Conservation (phyloP, 208 protist genomes). For the Leishmania martiniquensis region DNA sequence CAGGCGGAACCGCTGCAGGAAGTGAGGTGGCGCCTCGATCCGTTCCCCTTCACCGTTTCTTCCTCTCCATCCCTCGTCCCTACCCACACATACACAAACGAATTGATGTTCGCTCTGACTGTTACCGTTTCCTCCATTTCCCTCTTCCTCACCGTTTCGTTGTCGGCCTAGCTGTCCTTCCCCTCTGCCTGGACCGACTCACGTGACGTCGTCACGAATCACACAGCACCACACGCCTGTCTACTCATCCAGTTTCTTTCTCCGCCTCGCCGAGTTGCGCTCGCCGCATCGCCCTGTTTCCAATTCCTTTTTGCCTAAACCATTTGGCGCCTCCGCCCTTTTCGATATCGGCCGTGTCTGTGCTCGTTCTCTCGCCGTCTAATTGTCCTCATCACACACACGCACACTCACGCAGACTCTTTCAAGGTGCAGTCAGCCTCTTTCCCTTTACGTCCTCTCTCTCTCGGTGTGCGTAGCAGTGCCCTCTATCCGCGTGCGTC, state of each 20-base stretch:
- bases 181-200: background rate
- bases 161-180: background rate
- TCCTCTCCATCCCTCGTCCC: background rate
- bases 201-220: background rate
- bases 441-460: background rate
- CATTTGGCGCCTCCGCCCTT: background rate
- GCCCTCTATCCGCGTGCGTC: background rate
- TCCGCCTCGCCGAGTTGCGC: background rate
- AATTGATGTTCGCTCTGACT: constrained; percentile 8
- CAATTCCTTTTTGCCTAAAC: background rate
- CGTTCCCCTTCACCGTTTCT: background rate
- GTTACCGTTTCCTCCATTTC: constrained; percentile 7
- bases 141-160: background rate
- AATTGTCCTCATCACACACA: too few relatives aligned
- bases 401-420: too few relatives aligned
- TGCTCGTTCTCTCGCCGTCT: background rate
- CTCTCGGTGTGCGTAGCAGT: background rate
- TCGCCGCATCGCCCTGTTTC: background rate
- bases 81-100: background rate
- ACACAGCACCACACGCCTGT: background rate
- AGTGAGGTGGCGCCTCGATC: background rate
- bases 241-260: background rate
- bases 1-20: background rate
- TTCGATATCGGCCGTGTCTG: background rate
- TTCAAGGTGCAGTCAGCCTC: background rate